Conservation (phyloP, 495 filamentous ascomycete species). For the Daldinia loculata region DNA sequence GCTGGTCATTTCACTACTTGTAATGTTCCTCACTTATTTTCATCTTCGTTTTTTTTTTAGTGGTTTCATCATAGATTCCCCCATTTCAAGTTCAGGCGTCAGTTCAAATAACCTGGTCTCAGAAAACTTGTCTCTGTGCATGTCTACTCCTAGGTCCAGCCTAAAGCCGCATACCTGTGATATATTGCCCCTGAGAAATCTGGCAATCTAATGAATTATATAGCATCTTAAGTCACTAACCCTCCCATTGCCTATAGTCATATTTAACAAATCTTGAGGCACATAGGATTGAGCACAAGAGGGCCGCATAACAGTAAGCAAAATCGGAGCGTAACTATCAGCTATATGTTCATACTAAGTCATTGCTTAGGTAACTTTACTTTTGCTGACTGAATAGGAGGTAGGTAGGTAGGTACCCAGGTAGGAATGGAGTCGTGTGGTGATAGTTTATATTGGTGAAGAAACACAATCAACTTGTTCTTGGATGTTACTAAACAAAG, state of each 20-base stretch:
- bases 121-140: conserved; percentile 16
- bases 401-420: not conserved
- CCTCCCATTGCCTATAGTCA: not conserved
- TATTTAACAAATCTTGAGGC: not conserved
- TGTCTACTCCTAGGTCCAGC: not conserved
- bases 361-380: not conserved
- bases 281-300: not conserved
- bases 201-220: not conserved
- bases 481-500: not conserved
- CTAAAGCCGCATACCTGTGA: not conserved
- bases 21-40: conserved; percentile 49
- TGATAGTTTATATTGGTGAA: not conserved
- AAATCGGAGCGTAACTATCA: not conserved
- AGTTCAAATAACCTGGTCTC: conserved; percentile 39
- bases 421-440: not conserved
- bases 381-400: not conserved
- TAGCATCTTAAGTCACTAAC: not conserved
- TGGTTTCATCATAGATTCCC: conserved; percentile 50
- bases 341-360: not conserved
- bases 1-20: conserved; percentile 49
- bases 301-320: not conserved
- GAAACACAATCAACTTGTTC: not conserved
- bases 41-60: conserved; percentile 39
- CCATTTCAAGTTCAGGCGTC: conserved; percentile 48
- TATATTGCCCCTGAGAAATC: not conserved